Evolutionary conservation across 495 filamentous ascomycete species (phyloP).

Genomic region (Daldinia childiae): DNA sequence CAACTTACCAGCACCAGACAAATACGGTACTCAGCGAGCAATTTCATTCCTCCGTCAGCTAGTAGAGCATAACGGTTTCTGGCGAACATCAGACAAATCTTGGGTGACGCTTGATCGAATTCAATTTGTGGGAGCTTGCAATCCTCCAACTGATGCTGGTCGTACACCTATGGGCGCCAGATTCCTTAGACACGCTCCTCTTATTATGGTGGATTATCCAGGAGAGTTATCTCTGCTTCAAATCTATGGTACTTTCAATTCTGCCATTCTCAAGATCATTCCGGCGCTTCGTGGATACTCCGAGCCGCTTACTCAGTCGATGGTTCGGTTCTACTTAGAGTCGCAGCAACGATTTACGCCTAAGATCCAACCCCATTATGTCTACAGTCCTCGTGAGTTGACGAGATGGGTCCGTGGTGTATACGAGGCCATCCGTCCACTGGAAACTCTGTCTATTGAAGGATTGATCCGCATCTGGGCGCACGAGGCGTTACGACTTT

Average conservation of each 20-base stretch:
- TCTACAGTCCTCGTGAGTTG: slow-evolving; percentile 98
- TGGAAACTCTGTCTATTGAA: slow-evolving; percentile 87
- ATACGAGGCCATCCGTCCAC: slow-evolving; percentile 93
- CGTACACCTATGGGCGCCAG: slow-evolving; percentile 92
- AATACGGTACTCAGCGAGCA: slow-evolving; percentile 95
- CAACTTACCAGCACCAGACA: slow-evolving; percentile 97
- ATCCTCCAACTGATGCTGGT: slow-evolving; percentile 97
- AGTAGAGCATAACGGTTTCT: slow-evolving; percentile 99
- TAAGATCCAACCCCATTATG: slow-evolving; percentile 96
- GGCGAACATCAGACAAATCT: slow-evolving; percentile 94
- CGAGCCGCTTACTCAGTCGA: slow-evolving; percentile 92
- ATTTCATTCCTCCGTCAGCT: slow-evolving; percentile 97
- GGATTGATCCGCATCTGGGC: slow-evolving; percentile 98
- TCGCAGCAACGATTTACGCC: slow-evolving; percentile 94
- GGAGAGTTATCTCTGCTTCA: slow-evolving; percentile 92
- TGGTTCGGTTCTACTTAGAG: slow-evolving; percentile 96
- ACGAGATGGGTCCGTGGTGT: slow-evolving; percentile 97
- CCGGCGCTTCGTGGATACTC: slow-evolving; percentile 94
- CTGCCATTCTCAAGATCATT: slow-evolving; percentile 93
- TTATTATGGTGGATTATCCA: slow-evolving; percentile 99
- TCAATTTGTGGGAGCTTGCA: slow-evolving; percentile 98
- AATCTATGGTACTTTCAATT: slow-evolving; percentile 99
- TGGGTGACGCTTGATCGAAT: slow-evolving; percentile 98
- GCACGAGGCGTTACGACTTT: slow-evolving; percentile 93
- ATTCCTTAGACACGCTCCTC: slow-evolving; percentile 92